phyloP scores from a whole-genome alignment of 2,329 filamentous ascomycete genomes.

The Clathrospora elynae region DNA sequence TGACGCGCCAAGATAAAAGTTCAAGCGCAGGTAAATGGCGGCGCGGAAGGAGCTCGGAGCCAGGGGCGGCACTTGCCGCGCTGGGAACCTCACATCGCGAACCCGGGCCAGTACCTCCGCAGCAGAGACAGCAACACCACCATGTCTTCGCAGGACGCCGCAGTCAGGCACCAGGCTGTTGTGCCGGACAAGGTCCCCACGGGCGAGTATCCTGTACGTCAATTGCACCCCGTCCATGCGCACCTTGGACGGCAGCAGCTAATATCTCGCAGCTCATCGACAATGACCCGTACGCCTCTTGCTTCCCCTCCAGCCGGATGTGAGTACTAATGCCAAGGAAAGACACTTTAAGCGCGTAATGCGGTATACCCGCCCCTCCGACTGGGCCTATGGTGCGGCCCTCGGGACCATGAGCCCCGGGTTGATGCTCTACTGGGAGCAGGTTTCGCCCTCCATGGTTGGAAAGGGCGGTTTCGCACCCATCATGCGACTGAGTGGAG shows the following conservation, averaged over 20 bases:
- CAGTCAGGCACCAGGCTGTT: slow-evolving; percentile 50
- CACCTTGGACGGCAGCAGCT: slow-evolving; percentile 34
- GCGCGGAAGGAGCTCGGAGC: slow-evolving; percentile 14
- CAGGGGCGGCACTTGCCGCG: slow-evolving; percentile 27
- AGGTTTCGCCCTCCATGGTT: slow-evolving; percentile 80
- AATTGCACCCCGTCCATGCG: slow-evolving; percentile 29
- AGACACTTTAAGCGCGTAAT: slow-evolving; percentile 92
- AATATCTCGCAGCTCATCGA: slow-evolving; percentile 80
- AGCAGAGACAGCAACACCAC: slow-evolving; percentile 26
- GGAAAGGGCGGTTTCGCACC: slow-evolving; percentile 81
- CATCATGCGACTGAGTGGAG: slow-evolving; percentile 77
- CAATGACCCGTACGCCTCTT: slow-evolving; percentile 83
- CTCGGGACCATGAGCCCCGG: slow-evolving; percentile 74
- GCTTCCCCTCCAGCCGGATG: slow-evolving; percentile 8
- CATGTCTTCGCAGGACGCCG: slow-evolving; percentile 40
- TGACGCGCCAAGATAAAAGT: slow-evolving; percentile 43
- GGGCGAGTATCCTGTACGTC: slow-evolving; percentile 84
- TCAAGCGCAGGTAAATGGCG: slow-evolving; percentile 20
- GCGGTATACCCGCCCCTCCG: slow-evolving; percentile 80
- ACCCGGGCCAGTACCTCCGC: slow-evolving; percentile 17
- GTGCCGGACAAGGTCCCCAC: slow-evolving; percentile 78
- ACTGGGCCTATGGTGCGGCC: slow-evolving; percentile 74
- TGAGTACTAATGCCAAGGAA: slow-evolving; percentile 29
- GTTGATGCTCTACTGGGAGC: slow-evolving; percentile 79
- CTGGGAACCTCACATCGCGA: slow-evolving; percentile 30